A percentile compares a stretch with the other conserved stretches of the same genome.
phyloP scores from a whole-genome alignment of 345 rosid species.

The Pugionium cornutum region DNA sequence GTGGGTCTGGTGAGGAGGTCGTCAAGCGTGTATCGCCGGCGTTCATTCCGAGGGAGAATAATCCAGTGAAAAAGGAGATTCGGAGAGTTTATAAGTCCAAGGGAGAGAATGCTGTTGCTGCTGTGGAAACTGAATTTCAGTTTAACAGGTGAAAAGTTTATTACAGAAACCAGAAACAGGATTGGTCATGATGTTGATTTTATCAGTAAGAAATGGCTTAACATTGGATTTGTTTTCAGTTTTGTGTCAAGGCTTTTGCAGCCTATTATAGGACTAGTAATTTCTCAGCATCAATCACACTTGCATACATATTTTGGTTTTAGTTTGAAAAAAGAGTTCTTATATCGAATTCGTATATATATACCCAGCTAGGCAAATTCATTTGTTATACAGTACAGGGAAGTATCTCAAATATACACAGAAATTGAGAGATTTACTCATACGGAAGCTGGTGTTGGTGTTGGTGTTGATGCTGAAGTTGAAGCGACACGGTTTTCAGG shows the following conservation, averaged over 20 bases:
- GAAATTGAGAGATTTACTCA: conserved; percentile 16
- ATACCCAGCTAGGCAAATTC: not conserved
- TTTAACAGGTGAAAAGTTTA: too few relatives aligned
- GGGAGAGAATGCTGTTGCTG: not conserved
- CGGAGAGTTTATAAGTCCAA: not conserved
- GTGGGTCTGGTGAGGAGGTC: not conserved
- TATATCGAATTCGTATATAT: too few relatives aligned
- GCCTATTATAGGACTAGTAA: too few relatives aligned
- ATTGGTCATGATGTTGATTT: too few relatives aligned
- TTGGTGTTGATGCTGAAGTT: conserved; percentile 36
- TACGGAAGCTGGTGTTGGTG: conserved; percentile 45
- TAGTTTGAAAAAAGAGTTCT: too few relatives aligned
- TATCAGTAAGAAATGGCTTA: not conserved
- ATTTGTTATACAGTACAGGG: conserved; percentile 25
- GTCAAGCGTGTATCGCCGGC: not conserved
- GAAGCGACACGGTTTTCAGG: conserved; percentile 75
- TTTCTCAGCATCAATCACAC: too few relatives aligned
- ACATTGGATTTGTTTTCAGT: not conserved
- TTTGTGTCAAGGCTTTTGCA: not conserved
- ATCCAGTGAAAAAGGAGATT: not conserved
- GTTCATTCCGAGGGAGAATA: not conserved
- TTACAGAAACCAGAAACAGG: too few relatives aligned
- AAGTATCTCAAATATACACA: conserved; percentile 32
- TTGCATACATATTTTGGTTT: too few relatives aligned
- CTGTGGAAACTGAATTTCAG: too few relatives aligned